These are phyloP conservation scores for Alternaria sp. DNA, from an alignment of 2,329 filamentous ascomycete genomes.

Conservation along the genomic window DNA sequence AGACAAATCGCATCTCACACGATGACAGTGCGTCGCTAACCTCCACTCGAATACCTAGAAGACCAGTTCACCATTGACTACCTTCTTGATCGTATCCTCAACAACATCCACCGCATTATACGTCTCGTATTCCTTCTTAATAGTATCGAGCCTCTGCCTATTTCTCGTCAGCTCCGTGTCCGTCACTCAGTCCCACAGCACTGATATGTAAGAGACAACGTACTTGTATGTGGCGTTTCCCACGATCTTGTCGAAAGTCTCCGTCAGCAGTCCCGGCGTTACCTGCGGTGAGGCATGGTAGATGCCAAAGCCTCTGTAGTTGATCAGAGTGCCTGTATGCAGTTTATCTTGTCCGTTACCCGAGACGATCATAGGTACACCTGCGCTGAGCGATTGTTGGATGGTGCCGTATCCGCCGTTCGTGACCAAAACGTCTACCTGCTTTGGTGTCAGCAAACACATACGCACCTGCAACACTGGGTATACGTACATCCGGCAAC, in stretches of 20 bases:
- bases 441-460: background rate
- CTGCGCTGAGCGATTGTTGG: slow-evolving; percentile 54
- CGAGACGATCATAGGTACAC: slow-evolving; percentile 56
- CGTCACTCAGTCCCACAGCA: background rate
- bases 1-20: background rate
- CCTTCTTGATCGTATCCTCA: slow-evolving; percentile 7
- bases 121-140: slow-evolving; percentile 4
- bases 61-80: background rate
- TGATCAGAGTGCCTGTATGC: slow-evolving; percentile 46
- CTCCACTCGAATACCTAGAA: background rate
- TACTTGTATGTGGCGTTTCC: slow-evolving; percentile 7
- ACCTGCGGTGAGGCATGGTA: slow-evolving; percentile 11
- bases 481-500: slow-evolving; percentile 36
- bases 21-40: background rate
- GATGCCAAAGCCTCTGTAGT: slow-evolving; percentile 13
- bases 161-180: background rate
- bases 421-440: slow-evolving; percentile 52
- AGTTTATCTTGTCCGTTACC: slow-evolving; percentile 50
- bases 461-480: background rate
- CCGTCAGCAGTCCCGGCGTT: background rate
- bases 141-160: background rate
- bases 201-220: background rate
- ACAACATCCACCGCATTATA: slow-evolving; percentile 13
- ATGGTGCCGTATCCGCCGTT: slow-evolving; percentile 59
- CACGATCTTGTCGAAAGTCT: slow-evolving; percentile 10